These are phyloP conservation scores for Salix viminalis DNA, from an alignment of 345 rosid species.

Conservation along the genomic window DNA sequence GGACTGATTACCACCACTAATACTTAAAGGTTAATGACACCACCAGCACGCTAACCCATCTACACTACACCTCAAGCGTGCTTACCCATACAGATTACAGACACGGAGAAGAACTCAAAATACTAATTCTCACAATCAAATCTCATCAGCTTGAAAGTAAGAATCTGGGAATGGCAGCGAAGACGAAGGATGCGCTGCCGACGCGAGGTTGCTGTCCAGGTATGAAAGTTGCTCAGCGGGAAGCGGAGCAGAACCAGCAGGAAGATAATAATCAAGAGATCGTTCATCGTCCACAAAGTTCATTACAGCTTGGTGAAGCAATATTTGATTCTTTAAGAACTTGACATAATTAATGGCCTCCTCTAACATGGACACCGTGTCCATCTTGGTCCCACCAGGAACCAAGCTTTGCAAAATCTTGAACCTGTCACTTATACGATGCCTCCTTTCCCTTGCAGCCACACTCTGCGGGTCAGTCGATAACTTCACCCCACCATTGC, in stretches of 20 bases:
- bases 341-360: slow-evolving; percentile 87
- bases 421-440: slow-evolving; percentile 77
- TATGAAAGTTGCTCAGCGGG: background rate
- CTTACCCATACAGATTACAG: background rate
- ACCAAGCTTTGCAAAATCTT: slow-evolving; percentile 80
- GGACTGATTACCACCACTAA: background rate
- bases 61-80: background rate
- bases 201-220: slow-evolving; percentile 14
- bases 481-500: slow-evolving; percentile 36
- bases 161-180: background rate
- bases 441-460: slow-evolving; percentile 85
- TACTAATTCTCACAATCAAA: background rate
- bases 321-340: slow-evolving; percentile 72
- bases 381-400: slow-evolving; percentile 87
- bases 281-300: slow-evolving; percentile 17
- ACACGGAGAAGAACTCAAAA: background rate
- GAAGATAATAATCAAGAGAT: background rate
- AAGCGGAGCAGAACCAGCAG: background rate
- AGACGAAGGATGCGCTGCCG: slow-evolving; percentile 9
- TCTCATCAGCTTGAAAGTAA: slow-evolving; percentile 8
- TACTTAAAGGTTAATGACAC: background rate
- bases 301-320: slow-evolving; percentile 58
- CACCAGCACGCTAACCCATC: background rate
- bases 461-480: slow-evolving; percentile 91
- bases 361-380: slow-evolving; percentile 84